phyloP scores from a whole-genome alignment of 768 basidiomycete genomes.

The Myochromella boudieri region DNA sequence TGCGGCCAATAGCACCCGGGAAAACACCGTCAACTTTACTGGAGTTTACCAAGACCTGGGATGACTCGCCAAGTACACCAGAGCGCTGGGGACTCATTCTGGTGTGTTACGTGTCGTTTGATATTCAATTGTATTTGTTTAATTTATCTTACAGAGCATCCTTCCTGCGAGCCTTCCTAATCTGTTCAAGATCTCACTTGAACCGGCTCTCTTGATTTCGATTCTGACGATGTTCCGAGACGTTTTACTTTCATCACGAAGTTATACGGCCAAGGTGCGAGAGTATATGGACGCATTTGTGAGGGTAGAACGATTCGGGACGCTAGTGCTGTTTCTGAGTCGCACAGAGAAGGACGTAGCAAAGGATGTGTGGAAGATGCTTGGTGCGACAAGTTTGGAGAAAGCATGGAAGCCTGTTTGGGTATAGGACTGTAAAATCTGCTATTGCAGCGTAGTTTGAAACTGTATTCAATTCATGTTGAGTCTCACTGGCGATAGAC shows the following conservation, averaged over 20 bases:
- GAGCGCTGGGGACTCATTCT: slow-evolving; percentile 60
- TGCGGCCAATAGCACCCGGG: neutral
- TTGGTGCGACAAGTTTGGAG: slow-evolving; percentile 27
- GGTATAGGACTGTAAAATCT: too few relatives aligned
- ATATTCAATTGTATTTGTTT: neutral
- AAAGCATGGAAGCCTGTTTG: slow-evolving; percentile 26
- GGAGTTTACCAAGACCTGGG: slow-evolving; percentile 65
- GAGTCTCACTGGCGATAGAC: too few relatives aligned
- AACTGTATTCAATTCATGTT: too few relatives aligned
- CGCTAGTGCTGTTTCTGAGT: slow-evolving; percentile 64
- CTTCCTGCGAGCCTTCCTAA: slow-evolving; percentile 53
- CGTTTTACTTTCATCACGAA: slow-evolving; percentile 20
- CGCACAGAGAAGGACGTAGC: slow-evolving; percentile 49
- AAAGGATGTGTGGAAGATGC: slow-evolving; percentile 42
- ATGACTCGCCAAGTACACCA: slow-evolving; percentile 32
- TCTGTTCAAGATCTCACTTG: slow-evolving; percentile 70
- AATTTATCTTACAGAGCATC: slow-evolving; percentile 41
- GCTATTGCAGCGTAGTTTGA: too few relatives aligned
- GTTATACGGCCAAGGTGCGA: slow-evolving; percentile 18
- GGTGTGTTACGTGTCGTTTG: slow-evolving; percentile 36
- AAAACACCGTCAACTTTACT: slow-evolving; percentile 50
- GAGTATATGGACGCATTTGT: slow-evolving; percentile 55
- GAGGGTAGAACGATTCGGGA: slow-evolving; percentile 60
- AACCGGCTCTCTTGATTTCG: slow-evolving; percentile 58
- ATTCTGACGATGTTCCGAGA: slow-evolving; percentile 52